These are phyloP conservation scores for Nepenthes gracilis DNA, from an alignment of 148 eudicot genomes.

Conservation along the genomic window DNA sequence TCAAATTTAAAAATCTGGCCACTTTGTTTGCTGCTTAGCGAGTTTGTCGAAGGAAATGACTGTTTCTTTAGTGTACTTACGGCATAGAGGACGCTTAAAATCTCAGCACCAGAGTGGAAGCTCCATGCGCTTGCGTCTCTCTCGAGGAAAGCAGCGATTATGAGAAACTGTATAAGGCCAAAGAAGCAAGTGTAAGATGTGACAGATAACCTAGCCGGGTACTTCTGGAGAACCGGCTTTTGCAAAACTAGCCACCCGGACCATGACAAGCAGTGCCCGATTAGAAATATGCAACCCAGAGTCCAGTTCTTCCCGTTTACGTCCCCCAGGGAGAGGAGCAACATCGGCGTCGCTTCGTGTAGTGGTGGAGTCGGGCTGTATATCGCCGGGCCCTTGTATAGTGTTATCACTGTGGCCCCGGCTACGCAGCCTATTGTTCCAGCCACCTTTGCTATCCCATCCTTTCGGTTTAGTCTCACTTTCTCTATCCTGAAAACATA, in stretches of 20 bases:
- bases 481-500: constrained; percentile 61
- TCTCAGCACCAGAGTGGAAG: constrained; percentile 77
- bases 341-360: constrained; percentile 24
- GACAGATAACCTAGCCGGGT: constrained; percentile 89
- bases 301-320: constrained; percentile 87
- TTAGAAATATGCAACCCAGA: constrained; percentile 78
- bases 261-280: constrained; percentile 95
- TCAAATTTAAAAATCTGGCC: no score
- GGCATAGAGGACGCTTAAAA: constrained; percentile 87
- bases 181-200: constrained; percentile 96
- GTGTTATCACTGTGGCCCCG: constrained; percentile 87
- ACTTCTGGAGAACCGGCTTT: constrained; percentile 78
- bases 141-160: constrained; percentile 77
- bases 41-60: no score
- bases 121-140: constrained; percentile 81
- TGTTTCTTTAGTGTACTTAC: constrained; percentile 25
- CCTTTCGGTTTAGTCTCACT: constrained; percentile 67
- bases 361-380: constrained; percentile 62
- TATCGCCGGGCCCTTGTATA: constrained; percentile 82
- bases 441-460: constrained; percentile 60
- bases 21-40: no score
- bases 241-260: constrained; percentile 94
- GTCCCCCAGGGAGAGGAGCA: constrained; percentile 40
- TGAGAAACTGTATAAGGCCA: constrained; percentile 73
- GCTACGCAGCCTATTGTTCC: constrained; percentile 72